phyloP scores from a whole-genome alignment of 176 grass and related monocot genomes.

The Lolium rigidum region DNA sequence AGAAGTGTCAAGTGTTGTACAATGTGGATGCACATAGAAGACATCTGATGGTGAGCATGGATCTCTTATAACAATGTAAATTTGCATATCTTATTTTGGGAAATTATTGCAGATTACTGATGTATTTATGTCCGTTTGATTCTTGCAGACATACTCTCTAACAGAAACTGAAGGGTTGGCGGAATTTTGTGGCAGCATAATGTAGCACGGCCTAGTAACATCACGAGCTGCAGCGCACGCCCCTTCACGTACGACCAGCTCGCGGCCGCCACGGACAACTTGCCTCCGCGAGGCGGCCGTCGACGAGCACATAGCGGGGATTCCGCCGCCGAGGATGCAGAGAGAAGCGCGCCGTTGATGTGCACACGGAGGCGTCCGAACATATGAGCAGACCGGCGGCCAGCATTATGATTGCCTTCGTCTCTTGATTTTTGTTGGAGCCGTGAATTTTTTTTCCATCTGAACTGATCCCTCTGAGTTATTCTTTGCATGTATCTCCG shows the following conservation, averaged over 20 bases:
- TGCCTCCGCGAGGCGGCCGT: conserved; percentile 47
- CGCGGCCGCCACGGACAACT: conserved; percentile 32
- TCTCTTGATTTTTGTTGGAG: too few species aligned
- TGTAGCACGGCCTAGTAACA: conserved; percentile 32
- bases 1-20: conserved; percentile 30
- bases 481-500: too few species aligned
- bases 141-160: conserved; percentile 48
- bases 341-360: too few species aligned
- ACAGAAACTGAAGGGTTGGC: conserved; percentile 31
- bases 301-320: too few species aligned
- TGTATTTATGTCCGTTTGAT: conserved; percentile 21
- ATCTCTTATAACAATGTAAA: neutral
- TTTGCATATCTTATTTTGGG: neutral
- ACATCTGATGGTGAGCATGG: conserved; percentile 46
- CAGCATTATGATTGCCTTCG: too few species aligned
- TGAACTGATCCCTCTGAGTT: too few species aligned
- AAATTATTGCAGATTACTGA: neutral
- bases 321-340: too few species aligned
- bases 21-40: conserved; percentile 39
- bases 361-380: too few species aligned
- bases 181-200: conserved; percentile 36
- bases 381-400: too few species aligned
- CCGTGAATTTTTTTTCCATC: too few species aligned
- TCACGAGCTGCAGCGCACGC: conserved; percentile 17
- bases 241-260: too few species aligned